Base-by-base conservation (phyloP, 768 basidiomycete species). In the Tulasnella sp. region DNA sequence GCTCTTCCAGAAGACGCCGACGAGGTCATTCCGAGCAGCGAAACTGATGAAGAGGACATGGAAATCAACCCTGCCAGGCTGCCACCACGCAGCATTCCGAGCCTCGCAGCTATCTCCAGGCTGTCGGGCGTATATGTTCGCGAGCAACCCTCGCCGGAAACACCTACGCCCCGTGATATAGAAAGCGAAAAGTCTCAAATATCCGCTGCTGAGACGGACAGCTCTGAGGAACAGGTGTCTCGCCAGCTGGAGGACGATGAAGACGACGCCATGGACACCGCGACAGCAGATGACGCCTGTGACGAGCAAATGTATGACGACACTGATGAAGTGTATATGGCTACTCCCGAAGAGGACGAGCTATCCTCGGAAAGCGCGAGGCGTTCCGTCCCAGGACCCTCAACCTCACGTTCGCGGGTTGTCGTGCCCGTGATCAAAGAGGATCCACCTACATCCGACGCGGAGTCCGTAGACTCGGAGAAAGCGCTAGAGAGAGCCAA, bases 1-100 rank as follows among this genome's bases (percentile, higher is more conserved):
- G 29, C 23, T 39, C 67, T 32, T 61, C 48, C 35, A 23, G 61
- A 16, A 67, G 61, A 67, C 15, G 57, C 39, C 55, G 75, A 61
- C 75, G 75, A 77, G 29, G 51, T 77, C 6, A 72, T 77, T 32
- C 70, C 77, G 20, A 77, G 77, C 29, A 77, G 77, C 35, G 77
- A 77, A 48, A 69, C 67, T 18, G 77, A 77, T 15, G 77, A 77
- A n/a, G 76, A 72, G 35, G 32, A 67, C 32, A 67, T 67, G 61
- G 61, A 35, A 10, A 13, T 67, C 61, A 29, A 67, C 61, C 61
- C 13, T 15, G 71, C 70, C 0, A 69, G 48, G 32, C 69, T 77
- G 23, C 44, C 40, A 70, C 77, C 77, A n/a, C 71, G 71, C 29
- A 69, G 10, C 39, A 20, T 13, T 42, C 69, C 29, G 2, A 26